Percentiles rank a stretch among this genome's conserved stretches.
phyloP scores from a whole-genome alignment of 2,329 filamentous ascomycete genomes.

The Cytospora piceae region DNA sequence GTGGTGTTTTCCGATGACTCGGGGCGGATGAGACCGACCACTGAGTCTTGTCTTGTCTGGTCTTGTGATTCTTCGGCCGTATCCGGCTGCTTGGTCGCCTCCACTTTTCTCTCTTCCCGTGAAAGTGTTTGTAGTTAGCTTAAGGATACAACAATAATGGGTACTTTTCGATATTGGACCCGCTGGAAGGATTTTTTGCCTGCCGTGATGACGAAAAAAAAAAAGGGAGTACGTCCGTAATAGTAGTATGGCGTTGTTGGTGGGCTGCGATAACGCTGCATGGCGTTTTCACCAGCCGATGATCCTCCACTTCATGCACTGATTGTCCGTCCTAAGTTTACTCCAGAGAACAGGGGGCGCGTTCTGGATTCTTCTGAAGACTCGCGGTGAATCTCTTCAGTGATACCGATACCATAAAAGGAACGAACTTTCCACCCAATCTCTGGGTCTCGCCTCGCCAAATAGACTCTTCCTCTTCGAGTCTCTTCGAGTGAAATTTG shows the following conservation, averaged over 20 bases:
- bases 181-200: slow-evolving; percentile 24
- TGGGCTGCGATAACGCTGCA: slow-evolving; percentile 8
- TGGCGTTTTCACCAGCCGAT: neutral
- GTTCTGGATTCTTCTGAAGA: slow-evolving; percentile 9
- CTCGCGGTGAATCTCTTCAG: neutral
- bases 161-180: slow-evolving; percentile 2
- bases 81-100: neutral
- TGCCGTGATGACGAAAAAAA: slow-evolving; percentile 7
- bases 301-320: neutral
- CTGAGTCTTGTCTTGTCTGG: neutral
- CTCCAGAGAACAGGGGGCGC: neutral
- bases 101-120: slow-evolving; percentile 3
- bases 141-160: neutral
- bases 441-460: slow-evolving; percentile 22
- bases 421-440: neutral
- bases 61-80: neutral
- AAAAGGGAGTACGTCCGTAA: slow-evolving; percentile 1
- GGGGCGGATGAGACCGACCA: slow-evolving; percentile 15
- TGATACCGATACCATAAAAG: neutral
- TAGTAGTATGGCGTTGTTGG: slow-evolving; percentile 4
- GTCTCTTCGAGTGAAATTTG: slow-evolving; percentile 6
- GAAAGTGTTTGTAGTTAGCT: neutral
- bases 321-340: too few species aligned
- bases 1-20: slow-evolving; percentile 13
- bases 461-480: slow-evolving; percentile 5